phyloP scores from a whole-genome alignment of 208 protist species.

The Leishmania lainsoni region DNA sequence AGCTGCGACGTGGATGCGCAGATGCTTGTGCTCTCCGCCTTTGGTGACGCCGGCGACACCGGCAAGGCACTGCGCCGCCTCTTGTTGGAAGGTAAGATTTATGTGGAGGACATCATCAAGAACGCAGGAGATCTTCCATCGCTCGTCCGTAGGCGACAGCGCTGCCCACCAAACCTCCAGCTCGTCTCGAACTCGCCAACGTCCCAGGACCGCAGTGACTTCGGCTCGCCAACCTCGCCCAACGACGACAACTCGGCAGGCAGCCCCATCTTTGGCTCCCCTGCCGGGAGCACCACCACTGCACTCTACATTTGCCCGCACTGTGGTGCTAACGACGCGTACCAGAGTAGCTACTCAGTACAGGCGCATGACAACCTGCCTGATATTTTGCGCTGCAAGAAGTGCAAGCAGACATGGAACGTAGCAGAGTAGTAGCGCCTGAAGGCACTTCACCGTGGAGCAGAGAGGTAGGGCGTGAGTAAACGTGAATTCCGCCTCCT shows the following conservation, averaged over 20 bases:
- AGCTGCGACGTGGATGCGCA: slow-evolving; percentile 40
- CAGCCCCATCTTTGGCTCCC: slow-evolving; percentile 39
- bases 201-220: neutral
- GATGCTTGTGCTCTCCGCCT: slow-evolving; percentile 35
- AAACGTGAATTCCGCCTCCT: neutral
- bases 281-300: slow-evolving; percentile 41
- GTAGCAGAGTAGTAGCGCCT: slow-evolving; percentile 38
- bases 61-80: slow-evolving; percentile 46
- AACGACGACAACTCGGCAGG: slow-evolving; percentile 19
- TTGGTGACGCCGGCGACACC: slow-evolving; percentile 36
- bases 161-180: slow-evolving; percentile 18
- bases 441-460: neutral
- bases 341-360: slow-evolving; percentile 68
- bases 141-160: slow-evolving; percentile 35
- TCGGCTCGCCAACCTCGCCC: slow-evolving; percentile 27
- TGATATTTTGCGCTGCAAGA: slow-evolving; percentile 61
- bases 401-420: slow-evolving; percentile 77
- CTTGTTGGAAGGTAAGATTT: slow-evolving; percentile 52
- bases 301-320: slow-evolving; percentile 69
- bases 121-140: slow-evolving; percentile 36
- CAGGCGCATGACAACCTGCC: slow-evolving; percentile 80
- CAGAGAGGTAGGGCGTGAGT: neutral
- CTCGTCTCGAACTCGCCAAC: slow-evolving; percentile 7
- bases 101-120: slow-evolving; percentile 47
- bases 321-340: slow-evolving; percentile 66